Evolutionary conservation across 1,284 basidiomycete species (phyloP), one percentile per base, ranked within the genome.

Genomic region (Melampsora occidentalis): DNA sequence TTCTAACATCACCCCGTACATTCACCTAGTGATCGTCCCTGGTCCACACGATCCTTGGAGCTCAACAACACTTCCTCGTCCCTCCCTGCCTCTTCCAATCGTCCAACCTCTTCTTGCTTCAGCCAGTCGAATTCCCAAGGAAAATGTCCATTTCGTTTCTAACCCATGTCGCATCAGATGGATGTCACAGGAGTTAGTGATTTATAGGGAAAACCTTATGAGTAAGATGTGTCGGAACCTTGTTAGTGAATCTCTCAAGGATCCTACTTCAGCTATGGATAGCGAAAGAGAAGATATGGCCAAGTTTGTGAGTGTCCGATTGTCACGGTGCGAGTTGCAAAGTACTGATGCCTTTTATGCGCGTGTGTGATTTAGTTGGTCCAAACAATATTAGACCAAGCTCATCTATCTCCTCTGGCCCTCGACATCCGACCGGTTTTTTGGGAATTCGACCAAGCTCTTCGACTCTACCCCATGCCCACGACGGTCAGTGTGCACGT

Each of bases 151-250:
- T 80, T 91, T 99, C 81, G 90, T 89, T 0, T 91, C 90, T 65
- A 98, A 99, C 83, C 97, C 97, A 0, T 97, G 94, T 83, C 89
- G 97, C 7, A 88, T 99, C 81, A 91, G 92, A 80, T 98, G 97
- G 83, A 97, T 96, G 82, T 90, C 92, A 39, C 95, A 98, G 82
- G 97, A 99, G 84, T 89, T 99, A 62, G 95, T 99, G 51, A 85
- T 99, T 28, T 97, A 91, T 82, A 86, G 97, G 70, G 94, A 99
- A 80, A 93, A 99, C 82, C 84, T 91, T 70, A 97, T 99, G 94
- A 89, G 92, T 2, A 87, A 91, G 77, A 95, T 99, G 91, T 85
- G 99, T 76, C 86, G 97, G 78, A 97, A 97, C 83, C 86, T 93
- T 25, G 89, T 96, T 5, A 67, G 33, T 48, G 72, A 76, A 5